Conservation (phyloP, 73 alveolate species). For the Strombidium stylifer region DNA sequence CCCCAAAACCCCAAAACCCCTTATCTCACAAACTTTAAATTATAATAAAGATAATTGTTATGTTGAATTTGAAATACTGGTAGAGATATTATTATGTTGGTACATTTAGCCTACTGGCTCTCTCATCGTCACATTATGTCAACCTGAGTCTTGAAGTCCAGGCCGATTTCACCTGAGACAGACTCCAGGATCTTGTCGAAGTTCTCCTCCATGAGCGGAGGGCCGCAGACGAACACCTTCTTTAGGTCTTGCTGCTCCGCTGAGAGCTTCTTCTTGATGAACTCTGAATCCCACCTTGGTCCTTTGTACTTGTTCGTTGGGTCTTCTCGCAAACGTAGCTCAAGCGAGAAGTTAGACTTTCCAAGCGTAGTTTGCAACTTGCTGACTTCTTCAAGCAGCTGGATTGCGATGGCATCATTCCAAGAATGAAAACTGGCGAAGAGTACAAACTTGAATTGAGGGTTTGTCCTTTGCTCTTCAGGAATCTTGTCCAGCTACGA, state of each 20-base stretch:
- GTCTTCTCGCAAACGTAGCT: background rate
- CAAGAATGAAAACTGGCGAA: conserved; percentile 12
- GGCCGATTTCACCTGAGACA: too few relatives aligned
- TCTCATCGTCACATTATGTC: too few relatives aligned
- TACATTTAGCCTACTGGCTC: too few relatives aligned
- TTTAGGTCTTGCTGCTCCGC: background rate
- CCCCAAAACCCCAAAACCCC: too few relatives aligned
- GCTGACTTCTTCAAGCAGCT: conserved; percentile 21
- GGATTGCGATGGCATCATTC: conserved; percentile 16
- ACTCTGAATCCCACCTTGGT: conserved; percentile 19
- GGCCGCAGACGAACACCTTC: conserved; percentile 48
- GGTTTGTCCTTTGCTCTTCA: background rate
- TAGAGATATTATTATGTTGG: too few relatives aligned
- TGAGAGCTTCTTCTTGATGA: conserved; percentile 1
- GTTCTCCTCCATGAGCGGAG: conserved; percentile 43
- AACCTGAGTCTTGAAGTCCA: too few relatives aligned
- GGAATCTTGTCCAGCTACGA: conserved; percentile 8
- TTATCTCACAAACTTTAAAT: too few relatives aligned
- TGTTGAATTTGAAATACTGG: too few relatives aligned
- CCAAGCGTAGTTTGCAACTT: background rate
- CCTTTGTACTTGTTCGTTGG: conserved; percentile 8
- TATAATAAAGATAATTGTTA: too few relatives aligned
- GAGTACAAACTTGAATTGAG: conserved; percentile 31
- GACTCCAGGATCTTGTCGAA: too few relatives aligned
- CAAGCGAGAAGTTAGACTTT: conserved; percentile 5